Base-by-base conservation (phyloP, 345 rosid species). In the Hibiscus mutabilis region DNA sequence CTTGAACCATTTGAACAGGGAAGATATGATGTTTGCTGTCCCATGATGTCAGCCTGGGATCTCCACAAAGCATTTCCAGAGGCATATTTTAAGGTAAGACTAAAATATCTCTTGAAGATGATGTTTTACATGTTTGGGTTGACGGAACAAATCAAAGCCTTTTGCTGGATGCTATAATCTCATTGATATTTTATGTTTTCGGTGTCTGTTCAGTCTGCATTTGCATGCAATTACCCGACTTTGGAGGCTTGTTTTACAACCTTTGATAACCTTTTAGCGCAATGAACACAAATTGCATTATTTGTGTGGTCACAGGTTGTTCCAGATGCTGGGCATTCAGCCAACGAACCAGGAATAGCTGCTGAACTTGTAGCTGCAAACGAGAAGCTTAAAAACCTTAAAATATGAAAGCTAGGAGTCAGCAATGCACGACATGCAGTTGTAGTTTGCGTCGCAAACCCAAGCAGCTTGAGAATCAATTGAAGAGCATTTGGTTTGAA, bases 1-100 rank as follows among this genome's bases (percentile, higher is more conserved):
- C 42, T 56, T 66, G 53, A 52, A 55, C 53, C 49, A 51, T 64
- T 73, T 80, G 83, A 69, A 83, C 88, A 92, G 99, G 99, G 99
- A 77, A 89, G 98, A 83, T 92, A 92, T 79, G 99, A 95, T 62
- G 79, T 89, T 19, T 86, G 93, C 70, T 90, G 97, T 79, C 99
- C 99, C 18, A 90, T 95, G 96, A 90, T 95, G 96, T 95, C 99
- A 60, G 99, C 99, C 74, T 92, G 99, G 99, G 99, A 95, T 88
- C 91, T 92, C 72, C 99, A 89, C 73, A 95, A 81, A 84, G 89
- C 91, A 74, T 95, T 95, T 96, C 96, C 96, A 24, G 98, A 92
- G 84, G 97, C 97, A 68, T 94, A 89, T 22, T 83, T 95, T 42
- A 89, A 84, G 94, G 99, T 90, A 82, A 70, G 63, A 14, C 66